Base-by-base conservation (phyloP, 75 land plant genomes). In the Gnetum montanum region DNA sequence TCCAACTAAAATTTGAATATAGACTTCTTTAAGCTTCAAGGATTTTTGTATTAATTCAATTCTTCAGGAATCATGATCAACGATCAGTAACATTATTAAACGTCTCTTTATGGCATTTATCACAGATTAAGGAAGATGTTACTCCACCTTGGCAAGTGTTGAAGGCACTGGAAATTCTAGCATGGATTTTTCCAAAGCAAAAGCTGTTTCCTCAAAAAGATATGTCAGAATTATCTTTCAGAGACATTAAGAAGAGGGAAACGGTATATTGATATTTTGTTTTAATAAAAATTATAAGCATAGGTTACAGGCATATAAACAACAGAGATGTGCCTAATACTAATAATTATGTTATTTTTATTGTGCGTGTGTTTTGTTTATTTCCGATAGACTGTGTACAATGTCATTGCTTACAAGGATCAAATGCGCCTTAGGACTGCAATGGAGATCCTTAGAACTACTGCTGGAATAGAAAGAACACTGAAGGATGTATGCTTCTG, bases 101-200 rank as follows among this genome's bases (percentile, higher is more conserved):
- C n/a, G n/a, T n/a, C n/a, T n/a, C n/a, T n/a, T n/a, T n/a, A n/a
- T n/a, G n/a, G n/a, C n/a, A n/a, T n/a, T n/a, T n/a, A n/a, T n/a
- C n/a, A n/a, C 63, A 83, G 86, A 83, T 83, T 69, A 73, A 79
- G 71, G 82, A 79, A 22, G 82, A 83, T 24, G 67, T 79, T 54
- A 67, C 45, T 34, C 86, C 86, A 15, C 79, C 86, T 35, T 53
- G 31, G 27, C 34, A 73, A n/a, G 46, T 70, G 45, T 37, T 73
- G 29, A 54, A 62, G 43, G 57, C 58, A 43, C 27, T 70, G 46
- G 41, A 30, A 30, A 5, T 57, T 1, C 49, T 87, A 62, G 78
- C 90, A 2, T 67, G 67, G 18, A 41, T 87, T 12, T 54, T 90
- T 18, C 96, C 96, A 25, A 66, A 77, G 57, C 84, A 79, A 43